These are phyloP conservation scores for Dactylellina drechsleri DNA, from an alignment of 2,329 filamentous ascomycete genomes.

Conservation along the genomic window DNA sequence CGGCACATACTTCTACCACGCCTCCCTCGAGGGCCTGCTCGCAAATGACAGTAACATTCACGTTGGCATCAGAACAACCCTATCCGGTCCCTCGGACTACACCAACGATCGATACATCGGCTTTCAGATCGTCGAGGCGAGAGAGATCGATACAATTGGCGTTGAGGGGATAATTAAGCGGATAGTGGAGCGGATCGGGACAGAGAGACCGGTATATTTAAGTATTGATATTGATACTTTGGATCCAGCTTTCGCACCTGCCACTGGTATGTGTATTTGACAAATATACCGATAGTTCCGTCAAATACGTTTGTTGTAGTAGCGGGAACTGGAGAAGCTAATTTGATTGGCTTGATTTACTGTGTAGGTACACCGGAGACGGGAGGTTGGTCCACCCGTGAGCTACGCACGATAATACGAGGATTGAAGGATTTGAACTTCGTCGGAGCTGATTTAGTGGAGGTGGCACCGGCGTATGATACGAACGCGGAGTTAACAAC, in stretches of 20 bases:
- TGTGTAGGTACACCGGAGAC: slow-evolving; percentile 74
- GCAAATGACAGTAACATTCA: slow-evolving; percentile 87
- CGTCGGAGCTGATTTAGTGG: slow-evolving; percentile 76
- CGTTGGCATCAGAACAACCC: slow-evolving; percentile 83
- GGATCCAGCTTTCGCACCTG: slow-evolving; percentile 75
- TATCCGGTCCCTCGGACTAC: slow-evolving; percentile 81
- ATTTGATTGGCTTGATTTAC: background rate
- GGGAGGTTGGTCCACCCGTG: slow-evolving; percentile 78
- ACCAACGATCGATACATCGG: slow-evolving; percentile 87
- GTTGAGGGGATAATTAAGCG: slow-evolving; percentile 79
- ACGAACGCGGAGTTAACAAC: slow-evolving; percentile 78
- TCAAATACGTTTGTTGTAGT: background rate
- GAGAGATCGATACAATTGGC: slow-evolving; percentile 75
- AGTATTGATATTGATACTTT: slow-evolving; percentile 89
- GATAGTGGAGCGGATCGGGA: slow-evolving; percentile 79
- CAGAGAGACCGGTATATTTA: slow-evolving; percentile 78
- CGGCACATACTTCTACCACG: slow-evolving; percentile 89
- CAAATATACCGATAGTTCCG: background rate
- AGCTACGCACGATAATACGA: slow-evolving; percentile 76
- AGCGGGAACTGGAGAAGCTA: background rate
- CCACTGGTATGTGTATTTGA: slow-evolving; percentile 59
- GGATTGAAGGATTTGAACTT: slow-evolving; percentile 76
- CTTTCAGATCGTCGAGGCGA: slow-evolving; percentile 81
- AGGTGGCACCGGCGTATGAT: slow-evolving; percentile 78
- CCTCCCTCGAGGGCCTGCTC: slow-evolving; percentile 78